Conservation (phyloP, 2,329 filamentous ascomycete species). For the Hymenoscyphus fraxineus region DNA sequence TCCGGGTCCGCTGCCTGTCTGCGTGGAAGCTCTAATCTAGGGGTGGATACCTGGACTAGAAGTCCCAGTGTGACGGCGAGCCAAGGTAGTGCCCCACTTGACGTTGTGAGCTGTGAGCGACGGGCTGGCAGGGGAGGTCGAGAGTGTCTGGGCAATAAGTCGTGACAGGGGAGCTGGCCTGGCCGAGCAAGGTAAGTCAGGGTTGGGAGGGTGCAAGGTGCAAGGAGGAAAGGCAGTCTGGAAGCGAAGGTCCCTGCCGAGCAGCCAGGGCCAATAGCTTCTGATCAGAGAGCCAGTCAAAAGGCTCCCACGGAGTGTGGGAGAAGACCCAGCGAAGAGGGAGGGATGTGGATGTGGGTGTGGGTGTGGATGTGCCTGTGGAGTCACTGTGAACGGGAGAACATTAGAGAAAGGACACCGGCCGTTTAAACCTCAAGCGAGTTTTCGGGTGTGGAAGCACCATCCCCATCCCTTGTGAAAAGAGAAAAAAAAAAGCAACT, state of each 20-base stretch:
- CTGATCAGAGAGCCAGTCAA: not conserved
- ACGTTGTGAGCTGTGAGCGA: constrained; percentile 3
- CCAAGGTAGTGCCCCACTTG: not conserved
- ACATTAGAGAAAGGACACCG: not conserved
- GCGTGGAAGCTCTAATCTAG: constrained; percentile 3
- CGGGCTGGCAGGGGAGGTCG: not conserved
- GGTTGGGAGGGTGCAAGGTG: not conserved
- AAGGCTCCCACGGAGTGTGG: constrained; percentile 1
- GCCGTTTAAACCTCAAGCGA: not conserved
- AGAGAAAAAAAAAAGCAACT: not conserved
- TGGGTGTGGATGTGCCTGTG: not conserved
- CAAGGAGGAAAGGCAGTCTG: too few species aligned
- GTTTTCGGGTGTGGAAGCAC: constrained; percentile 1
- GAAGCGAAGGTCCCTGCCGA: not conserved
- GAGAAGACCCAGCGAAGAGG: not conserved
- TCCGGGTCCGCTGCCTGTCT: constrained; percentile 2
- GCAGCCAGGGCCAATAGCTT: not conserved
- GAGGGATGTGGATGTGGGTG: not conserved
- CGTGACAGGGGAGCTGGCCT: not conserved
- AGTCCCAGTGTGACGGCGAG: not conserved
- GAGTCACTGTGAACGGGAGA: not conserved
- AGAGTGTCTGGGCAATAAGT: constrained; percentile 2
- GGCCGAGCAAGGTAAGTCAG: not conserved
- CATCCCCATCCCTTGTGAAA: not conserved
- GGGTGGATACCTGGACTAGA: not conserved